phyloP scores from a whole-genome alignment of 139 green algal species.

The Chlorella sorokiniana region DNA sequence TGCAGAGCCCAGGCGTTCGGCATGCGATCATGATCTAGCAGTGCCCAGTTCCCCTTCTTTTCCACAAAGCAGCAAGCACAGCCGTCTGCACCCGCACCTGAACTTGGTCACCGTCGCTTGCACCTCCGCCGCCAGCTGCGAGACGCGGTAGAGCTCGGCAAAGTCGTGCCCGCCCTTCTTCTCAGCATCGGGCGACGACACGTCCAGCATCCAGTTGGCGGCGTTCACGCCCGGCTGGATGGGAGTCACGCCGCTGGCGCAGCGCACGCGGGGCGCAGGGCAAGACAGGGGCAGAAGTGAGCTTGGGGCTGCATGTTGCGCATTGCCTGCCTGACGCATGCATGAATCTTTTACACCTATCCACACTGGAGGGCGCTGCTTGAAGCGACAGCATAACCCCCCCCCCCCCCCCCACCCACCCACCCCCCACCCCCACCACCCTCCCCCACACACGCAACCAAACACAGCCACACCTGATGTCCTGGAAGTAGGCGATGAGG shows the following conservation, averaged over 20 bases:
- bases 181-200: conserved; percentile 1
- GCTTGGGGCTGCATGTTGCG: neutral
- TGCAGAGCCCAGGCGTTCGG: neutral
- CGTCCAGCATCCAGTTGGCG: conserved; percentile 54
- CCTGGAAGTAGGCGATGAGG: conserved; percentile 59
- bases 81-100: neutral
- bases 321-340: neutral
- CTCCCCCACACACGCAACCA: too few species aligned
- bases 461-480: neutral
- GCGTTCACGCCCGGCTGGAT: conserved; percentile 25
- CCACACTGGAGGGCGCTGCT: neutral
- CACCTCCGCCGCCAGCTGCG: conserved; percentile 3
- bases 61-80: neutral
- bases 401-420: too few species aligned
- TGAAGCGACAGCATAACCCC: too few species aligned
- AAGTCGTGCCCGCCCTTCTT: conserved; percentile 29
- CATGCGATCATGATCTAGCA: neutral
- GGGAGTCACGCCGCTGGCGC: neutral
- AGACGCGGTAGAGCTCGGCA: conserved; percentile 26
- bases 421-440: too few species aligned
- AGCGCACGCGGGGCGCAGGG: neutral
- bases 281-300: neutral
- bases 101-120: neutral
- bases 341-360: neutral
- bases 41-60: neutral